These are phyloP conservation scores for Carex littledalei DNA, from an alignment of 176 grass and related monocot genomes.

Conservation along the genomic window DNA sequence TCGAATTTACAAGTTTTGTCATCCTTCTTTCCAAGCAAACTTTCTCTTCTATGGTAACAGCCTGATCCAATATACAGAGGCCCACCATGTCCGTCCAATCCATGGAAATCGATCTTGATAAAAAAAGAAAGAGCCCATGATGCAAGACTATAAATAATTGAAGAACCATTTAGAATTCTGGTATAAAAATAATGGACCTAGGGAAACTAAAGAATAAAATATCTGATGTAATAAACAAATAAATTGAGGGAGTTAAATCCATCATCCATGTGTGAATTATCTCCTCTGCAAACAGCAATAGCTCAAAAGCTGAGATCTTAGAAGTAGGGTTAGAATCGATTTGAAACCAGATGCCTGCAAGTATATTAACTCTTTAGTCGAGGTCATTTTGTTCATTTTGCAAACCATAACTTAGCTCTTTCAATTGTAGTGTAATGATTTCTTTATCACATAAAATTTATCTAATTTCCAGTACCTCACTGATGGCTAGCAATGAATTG, in stretches of 20 bases:
- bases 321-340: not conserved
- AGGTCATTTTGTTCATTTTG: not conserved
- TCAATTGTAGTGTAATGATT: not conserved
- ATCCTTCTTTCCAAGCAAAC: slow-evolving; percentile 49
- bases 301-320: not conserved
- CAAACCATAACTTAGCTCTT: not conserved
- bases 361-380: not conserved
- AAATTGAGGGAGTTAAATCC: not conserved
- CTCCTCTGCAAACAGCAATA: not conserved
- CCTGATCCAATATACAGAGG: slow-evolving; percentile 54
- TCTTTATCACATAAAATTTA: not conserved
- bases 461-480: slow-evolving; percentile 27
- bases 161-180: not conserved
- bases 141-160: not conserved
- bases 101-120: slow-evolving; percentile 15
- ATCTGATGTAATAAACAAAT: too few relatives aligned
- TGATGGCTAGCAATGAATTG: slow-evolving; percentile 37
- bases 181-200: not conserved
- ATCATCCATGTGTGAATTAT: not conserved
- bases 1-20: slow-evolving; percentile 47
- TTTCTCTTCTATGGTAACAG: slow-evolving; percentile 75
- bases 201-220: not conserved
- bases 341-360: not conserved
- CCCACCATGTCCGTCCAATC: slow-evolving; percentile 57
- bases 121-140: not conserved